Evolutionary conservation across 2,329 filamentous ascomycete genomes (phyloP).

Genomic region (Stagonosporopsis chrysanthemi): DNA sequence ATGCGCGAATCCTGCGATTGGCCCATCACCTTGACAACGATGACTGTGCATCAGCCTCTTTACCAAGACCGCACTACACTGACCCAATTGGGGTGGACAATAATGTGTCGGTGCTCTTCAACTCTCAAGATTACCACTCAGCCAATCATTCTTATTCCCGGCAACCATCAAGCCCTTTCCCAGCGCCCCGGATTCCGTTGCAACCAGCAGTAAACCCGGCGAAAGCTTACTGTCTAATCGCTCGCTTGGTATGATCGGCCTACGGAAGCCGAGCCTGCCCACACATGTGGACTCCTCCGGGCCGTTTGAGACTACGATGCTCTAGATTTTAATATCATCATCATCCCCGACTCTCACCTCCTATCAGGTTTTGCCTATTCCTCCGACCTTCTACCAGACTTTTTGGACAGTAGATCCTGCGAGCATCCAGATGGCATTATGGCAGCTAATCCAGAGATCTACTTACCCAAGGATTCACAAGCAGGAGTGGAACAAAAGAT

Average conservation of each 20-base stretch:
- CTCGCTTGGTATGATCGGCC: constrained; percentile 14
- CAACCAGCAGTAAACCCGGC: constrained; percentile 11
- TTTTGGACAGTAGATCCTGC: neutral
- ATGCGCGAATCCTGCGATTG: neutral
- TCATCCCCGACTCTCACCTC: neutral
- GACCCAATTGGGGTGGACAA: neutral
- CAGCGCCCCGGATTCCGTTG: constrained; percentile 5
- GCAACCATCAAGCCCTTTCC: neutral
- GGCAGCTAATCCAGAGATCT: constrained; percentile 47
- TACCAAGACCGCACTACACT: neutral
- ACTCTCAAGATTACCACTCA: neutral
- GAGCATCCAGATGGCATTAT: constrained; percentile 32
- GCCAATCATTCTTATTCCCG: constrained; percentile 18
- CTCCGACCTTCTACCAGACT: neutral
- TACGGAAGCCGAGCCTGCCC: constrained; percentile 4
- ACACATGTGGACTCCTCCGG: constrained; percentile 10
- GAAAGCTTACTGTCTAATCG: constrained; percentile 13
- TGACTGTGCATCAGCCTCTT: neutral
- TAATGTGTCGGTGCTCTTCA: neutral
- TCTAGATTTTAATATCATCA: constrained; percentile 18
- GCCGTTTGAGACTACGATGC: constrained; percentile 8
- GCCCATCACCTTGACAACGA: neutral
- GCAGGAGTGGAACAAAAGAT: constrained; percentile 17
- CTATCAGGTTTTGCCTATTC: constrained; percentile 1
- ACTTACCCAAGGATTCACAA: constrained; percentile 38